Evolutionary conservation across 306 rosid species (phyloP), one percentile per base, ranked within the genome.

Genomic region (Comarum palustre): DNA sequence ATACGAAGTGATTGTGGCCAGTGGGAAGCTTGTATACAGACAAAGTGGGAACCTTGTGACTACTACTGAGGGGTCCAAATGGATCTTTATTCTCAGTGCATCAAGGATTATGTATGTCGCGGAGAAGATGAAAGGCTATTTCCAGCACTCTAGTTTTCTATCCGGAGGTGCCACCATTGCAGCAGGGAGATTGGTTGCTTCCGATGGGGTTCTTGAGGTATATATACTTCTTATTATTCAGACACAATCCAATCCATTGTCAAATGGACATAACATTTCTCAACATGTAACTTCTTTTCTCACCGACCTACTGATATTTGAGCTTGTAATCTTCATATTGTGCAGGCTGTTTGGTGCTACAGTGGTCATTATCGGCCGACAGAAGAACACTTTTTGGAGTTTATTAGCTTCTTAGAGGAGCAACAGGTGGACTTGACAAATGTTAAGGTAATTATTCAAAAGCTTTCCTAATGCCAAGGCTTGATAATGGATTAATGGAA

Each of bases 81-180:
- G 98, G 98, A 93, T 93, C 42, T 93, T 93, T 72, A 94, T 93
- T 47, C 91, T 93, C 32, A 86, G 96, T 77, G 82, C 97, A 50
- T 83, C 90, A 0, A 87, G 87, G 72, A 65, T 29, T 36, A 63
- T 93, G 78, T 93, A 90, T 27, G 81, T 89, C 25, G 97, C 88
- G 5, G 84, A 93, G 84, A 93, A 93, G 78, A 83, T 69, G 57
- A 93, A 86, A 79, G 98, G 98, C 8, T 72, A 39, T 8, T 90
- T 93, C 76, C 98, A 93, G 52, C 98, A 93, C 82, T 93, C 98
- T 6, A 89, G 92, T 80, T 93, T 93, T 76, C 78, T 93, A 34
- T 82, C 98, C 19, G 98, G 98, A 2, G 98, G 85, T 39, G 97
- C 96, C 47, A 86, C 93, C 75, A 84, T 85, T 73, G 82, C 97